These are phyloP conservation scores for Neckera pumila DNA, from an alignment of 225 moss, liverwort and hornwort species.

Conservation along the genomic window DNA sequence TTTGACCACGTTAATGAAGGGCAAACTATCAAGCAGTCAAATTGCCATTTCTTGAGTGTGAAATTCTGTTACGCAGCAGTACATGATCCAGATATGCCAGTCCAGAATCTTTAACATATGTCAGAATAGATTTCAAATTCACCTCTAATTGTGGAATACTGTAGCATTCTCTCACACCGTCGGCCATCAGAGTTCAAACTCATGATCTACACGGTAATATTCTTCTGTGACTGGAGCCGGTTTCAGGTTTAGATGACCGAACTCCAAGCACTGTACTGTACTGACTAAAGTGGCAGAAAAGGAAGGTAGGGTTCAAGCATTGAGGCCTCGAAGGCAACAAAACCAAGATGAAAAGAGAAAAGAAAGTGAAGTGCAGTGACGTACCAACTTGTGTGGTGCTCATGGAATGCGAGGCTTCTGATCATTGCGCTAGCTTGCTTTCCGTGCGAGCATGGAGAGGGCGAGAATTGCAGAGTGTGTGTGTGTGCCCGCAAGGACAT, in stretches of 20 bases:
- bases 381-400: not conserved
- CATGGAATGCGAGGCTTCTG: not conserved
- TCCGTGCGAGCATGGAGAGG: not conserved
- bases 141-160: not conserved
- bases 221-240: not conserved
- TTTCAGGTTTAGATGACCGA: not conserved
- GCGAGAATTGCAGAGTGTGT: not conserved
- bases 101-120: not conserved
- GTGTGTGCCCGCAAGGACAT: not conserved
- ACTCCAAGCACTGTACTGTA: not conserved
- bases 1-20: not conserved
- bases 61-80: not conserved
- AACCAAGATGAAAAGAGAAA: not conserved
- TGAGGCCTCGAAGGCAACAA: not conserved
- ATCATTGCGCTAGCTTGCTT: slow-evolving; percentile 1
- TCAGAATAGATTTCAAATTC: not conserved
- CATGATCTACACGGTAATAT: no score
- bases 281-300: not conserved
- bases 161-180: not conserved
- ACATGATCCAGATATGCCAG: not conserved
- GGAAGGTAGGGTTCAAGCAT: not conserved
- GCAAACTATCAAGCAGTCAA: not conserved
- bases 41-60: not conserved
- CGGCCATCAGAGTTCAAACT: not conserved
- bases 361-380: not conserved